Base-by-base conservation (phyloP, 2,329 filamentous ascomycete genomes). In the Fusarium newnesense region DNA sequence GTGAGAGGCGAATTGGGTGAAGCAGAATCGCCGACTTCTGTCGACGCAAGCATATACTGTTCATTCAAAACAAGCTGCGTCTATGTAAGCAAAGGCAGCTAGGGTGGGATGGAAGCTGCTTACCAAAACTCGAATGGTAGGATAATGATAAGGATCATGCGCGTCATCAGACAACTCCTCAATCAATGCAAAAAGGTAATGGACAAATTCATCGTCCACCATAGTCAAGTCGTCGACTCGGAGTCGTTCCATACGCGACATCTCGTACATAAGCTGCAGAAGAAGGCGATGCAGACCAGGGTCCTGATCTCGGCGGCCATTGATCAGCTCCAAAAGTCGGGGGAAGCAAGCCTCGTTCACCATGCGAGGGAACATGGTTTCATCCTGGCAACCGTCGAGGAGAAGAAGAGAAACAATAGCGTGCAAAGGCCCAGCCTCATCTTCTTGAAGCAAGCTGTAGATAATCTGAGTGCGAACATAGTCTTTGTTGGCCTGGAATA, bases 391-490 rank as follows among this genome's bases (percentile, higher is more conserved):
- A 47, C 96, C 96, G 81, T 98, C 95, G 77, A 96, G 92, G 28
- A 98, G 89, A 39, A 99, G 88, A 77, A 98, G 92, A 70, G 92
- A 94, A 30, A 92, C 89, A 67, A 97, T 94, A 68, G 95, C 87
- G 81, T 97, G 93, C 52, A 99, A 86, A n/a, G 91, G 90, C 39
- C 90, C 89, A 24, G 89, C 84, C 74, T 97, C 94, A 78, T 98
- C 95, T 83, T 98, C 96, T 87, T 97, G 88, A 74, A 98, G 84
- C 59, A 99, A 86, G 81, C 94, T 95, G 83, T 97, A 95, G 74
- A 98, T 91, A 78, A 99, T 94, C 84, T 98, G 96, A 49, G 90
- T 93, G 72, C 96, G 93, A 71, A 98, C 93, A 83, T 99, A 98
- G 64, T 94, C 92, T 75, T 90, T 89, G 81, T 98, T 92, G 19